A percentile compares a stretch with the other conserved stretches of the same genome.
Conservation (phyloP, 768 basidiomycete genomes). For the Leccinum uliginosum region DNA sequence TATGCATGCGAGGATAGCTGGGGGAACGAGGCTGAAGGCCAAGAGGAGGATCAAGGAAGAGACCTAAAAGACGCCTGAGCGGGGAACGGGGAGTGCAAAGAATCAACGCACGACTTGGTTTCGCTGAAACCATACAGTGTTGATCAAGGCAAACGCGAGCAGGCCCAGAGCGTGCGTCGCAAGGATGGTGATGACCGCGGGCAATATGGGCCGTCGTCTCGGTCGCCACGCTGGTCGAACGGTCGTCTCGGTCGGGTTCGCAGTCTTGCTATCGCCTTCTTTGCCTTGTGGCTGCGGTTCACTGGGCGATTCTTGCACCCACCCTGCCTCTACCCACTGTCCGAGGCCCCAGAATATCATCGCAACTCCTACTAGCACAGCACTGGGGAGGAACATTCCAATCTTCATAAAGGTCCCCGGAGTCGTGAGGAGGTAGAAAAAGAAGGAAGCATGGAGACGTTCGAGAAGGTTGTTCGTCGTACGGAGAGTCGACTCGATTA, state of each 20-base stretch:
- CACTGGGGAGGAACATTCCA: conserved; percentile 86
- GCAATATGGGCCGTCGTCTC: conserved; percentile 52
- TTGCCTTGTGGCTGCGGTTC: conserved; percentile 5
- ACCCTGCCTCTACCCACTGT: conserved; percentile 66
- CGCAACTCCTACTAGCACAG: conserved; percentile 75
- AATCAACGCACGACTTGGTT: conserved; percentile 37
- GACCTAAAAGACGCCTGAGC: conserved; percentile 17
- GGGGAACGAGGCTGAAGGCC: conserved; percentile 30
- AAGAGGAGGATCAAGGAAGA: conserved; percentile 32
- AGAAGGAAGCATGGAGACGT: conserved; percentile 94
- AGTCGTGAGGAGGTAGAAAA: conserved; percentile 74
- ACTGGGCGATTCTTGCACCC: conserved; percentile 29
- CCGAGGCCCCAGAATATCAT: conserved; percentile 82
- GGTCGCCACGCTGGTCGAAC: conserved; percentile 4
- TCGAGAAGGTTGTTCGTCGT: conserved; percentile 94
- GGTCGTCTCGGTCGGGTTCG: background rate
- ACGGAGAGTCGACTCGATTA: conserved; percentile 82
- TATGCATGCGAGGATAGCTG: conserved; percentile 28
- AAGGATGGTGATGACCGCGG: conserved; percentile 49
- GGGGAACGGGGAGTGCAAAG: background rate
- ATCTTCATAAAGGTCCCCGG: conserved; percentile 79
- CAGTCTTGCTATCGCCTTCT: conserved; percentile 12
- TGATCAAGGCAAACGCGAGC: conserved; percentile 46
- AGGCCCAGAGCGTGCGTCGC: conserved; percentile 54
- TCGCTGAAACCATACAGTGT: conserved; percentile 40